A percentile compares a stretch with the other conserved stretches of the same genome.
These are phyloP conservation scores for Zygnema circumcarinatum DNA, from an alignment of 139 green algal species.

Conservation along the genomic window DNA sequence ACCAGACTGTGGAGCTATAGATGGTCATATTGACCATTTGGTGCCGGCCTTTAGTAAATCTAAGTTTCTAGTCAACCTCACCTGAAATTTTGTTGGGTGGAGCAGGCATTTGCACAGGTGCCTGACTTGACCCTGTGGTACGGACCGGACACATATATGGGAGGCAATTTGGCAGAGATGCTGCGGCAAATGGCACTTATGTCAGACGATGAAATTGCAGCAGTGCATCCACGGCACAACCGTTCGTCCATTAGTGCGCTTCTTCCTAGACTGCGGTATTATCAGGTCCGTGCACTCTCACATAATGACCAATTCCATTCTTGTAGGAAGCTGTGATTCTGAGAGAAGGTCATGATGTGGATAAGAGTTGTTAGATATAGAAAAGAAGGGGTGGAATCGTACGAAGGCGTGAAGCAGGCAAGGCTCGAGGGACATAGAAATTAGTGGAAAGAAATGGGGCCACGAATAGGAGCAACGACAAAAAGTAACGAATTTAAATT, in stretches of 20 bases:
- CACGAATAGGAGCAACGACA: too few relatives aligned
- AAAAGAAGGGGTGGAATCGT: too few relatives aligned
- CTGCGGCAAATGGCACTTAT: constrained; percentile 78
- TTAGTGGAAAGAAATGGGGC: too few relatives aligned
- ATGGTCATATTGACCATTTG: not conserved
- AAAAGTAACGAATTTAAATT: too few relatives aligned
- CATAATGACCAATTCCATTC: too few relatives aligned
- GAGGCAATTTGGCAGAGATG: constrained; percentile 88
- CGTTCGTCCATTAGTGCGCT: constrained; percentile 66
- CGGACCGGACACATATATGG: constrained; percentile 99
- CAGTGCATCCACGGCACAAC: constrained; percentile 83
- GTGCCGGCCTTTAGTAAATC: not conserved
- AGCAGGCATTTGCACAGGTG: constrained; percentile 62
- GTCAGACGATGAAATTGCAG: constrained; percentile 74
- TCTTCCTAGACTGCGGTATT: constrained; percentile 88
- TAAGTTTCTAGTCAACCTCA: not conserved
- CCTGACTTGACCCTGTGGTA: constrained; percentile 84
- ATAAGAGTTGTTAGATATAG: too few relatives aligned
- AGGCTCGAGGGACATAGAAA: too few relatives aligned
- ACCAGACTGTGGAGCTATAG: not conserved
- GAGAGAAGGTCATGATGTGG: too few relatives aligned
- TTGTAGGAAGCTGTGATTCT: too few relatives aligned
- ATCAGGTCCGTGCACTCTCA: constrained; percentile 66
- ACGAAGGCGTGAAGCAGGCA: too few relatives aligned
- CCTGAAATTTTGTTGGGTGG: not conserved